Conservation (phyloP, 352 stramenopile genomes). For the Globisporangium radiosum region DNA sequence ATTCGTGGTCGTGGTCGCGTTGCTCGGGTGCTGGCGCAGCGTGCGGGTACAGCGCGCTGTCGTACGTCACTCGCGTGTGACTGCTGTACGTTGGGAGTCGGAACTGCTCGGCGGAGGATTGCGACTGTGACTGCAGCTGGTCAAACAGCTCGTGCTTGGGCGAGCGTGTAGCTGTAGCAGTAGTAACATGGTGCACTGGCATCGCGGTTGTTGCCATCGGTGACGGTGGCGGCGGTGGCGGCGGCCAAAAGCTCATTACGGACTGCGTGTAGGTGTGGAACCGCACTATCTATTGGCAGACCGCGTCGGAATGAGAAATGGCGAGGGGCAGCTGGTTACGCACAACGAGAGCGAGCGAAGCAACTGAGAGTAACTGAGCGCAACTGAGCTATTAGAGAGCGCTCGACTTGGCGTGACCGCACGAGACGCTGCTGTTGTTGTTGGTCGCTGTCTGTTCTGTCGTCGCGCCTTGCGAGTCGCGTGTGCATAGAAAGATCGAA, state of each 20-base stretch:
- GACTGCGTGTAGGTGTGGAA: background rate
- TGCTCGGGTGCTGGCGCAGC: background rate
- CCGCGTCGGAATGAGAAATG: conserved; percentile 9
- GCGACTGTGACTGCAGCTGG: background rate
- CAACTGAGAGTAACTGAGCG: too few species aligned
- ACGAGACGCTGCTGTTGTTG: background rate
- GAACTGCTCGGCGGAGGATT: background rate
- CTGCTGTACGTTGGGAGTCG: background rate
- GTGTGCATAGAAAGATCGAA: background rate
- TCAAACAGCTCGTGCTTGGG: background rate
- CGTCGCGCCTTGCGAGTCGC: too few species aligned
- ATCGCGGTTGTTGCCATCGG: too few species aligned
- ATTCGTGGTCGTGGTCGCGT: background rate
- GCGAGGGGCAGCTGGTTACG: conserved; percentile 5
- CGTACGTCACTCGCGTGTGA: background rate
- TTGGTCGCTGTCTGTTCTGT: background rate
- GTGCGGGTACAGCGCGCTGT: conserved; percentile 1
- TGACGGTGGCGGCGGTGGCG: background rate
- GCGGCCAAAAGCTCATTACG: conserved; percentile 9
- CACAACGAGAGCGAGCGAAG: background rate
- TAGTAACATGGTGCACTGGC: background rate
- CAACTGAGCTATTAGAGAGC: too few species aligned
- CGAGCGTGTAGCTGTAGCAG: background rate
- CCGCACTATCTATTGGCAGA: background rate
- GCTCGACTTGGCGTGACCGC: too few species aligned